These are phyloP conservation scores for Talaromyces thailandensis DNA, from an alignment of 495 filamentous ascomycete genomes.

Conservation along the genomic window DNA sequence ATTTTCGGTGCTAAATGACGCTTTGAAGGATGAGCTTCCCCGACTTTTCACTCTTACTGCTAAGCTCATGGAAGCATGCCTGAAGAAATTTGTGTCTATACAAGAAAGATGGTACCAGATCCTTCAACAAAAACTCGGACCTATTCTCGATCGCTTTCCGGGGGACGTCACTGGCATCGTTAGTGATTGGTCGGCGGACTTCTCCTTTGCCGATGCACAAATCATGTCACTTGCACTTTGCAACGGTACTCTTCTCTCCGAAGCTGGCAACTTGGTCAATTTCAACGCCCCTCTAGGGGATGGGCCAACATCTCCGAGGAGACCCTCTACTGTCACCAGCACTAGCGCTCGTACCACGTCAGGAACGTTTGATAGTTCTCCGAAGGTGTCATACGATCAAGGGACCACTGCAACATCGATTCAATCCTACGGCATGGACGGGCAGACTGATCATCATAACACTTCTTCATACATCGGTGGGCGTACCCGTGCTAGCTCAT, in stretches of 20 bases:
- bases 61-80: conserved; percentile 67
- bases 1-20: conserved; percentile 82
- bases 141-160: conserved; percentile 63
- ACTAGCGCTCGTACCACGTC: conserved; percentile 46
- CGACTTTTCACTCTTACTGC: conserved; percentile 72
- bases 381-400: conserved; percentile 46
- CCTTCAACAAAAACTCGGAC: conserved; percentile 70
- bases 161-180: conserved; percentile 57
- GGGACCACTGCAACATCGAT: conserved; percentile 24
- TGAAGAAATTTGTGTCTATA: conserved; percentile 72
- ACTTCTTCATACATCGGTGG: conserved; percentile 1
- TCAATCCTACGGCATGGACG: conserved; percentile 27
- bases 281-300: conserved; percentile 44
- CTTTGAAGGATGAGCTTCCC: conserved; percentile 85
- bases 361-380: conserved; percentile 52
- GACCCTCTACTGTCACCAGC: conserved; percentile 36
- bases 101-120: conserved; percentile 71
- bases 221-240: conserved; percentile 44
- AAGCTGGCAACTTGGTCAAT: conserved; percentile 40
- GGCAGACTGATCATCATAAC: conserved; percentile 15
- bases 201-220: conserved; percentile 43
- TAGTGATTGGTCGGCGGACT: conserved; percentile 64
- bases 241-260: conserved; percentile 48
- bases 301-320: conserved; percentile 29
- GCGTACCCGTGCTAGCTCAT: conserved; percentile 6